Evolutionary conservation across 306 rosid genomes (phyloP), one percentile per base, ranked within the genome.

Genomic region (Canavalia ensiformis): DNA sequence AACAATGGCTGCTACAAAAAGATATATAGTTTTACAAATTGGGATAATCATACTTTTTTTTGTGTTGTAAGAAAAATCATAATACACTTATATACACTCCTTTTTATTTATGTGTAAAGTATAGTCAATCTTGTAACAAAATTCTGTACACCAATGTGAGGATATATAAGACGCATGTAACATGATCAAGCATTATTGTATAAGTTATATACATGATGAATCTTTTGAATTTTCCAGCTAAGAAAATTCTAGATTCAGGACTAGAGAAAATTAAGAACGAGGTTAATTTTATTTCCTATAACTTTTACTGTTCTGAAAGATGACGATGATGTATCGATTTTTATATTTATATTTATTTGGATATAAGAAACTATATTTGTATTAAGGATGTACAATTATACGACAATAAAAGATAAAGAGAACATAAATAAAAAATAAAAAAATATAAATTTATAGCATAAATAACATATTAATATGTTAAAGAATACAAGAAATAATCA

Each of bases 1-100:
- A 78, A 78, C 1, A 8, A 41, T 68, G 51, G 76, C 82, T 68
- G 75, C 76, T 5, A 45, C 57, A 33, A 12, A 11, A 49, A 63
- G 31, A 1, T 35, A 6, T 67, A 7, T 18, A 44, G 30, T 31
- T 31, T 31, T 60, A 31, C 10, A 31, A 31, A 60, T 31, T 60
- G 2, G 0, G 29, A 57, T 2, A 57, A 28, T 3, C 25, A 9
- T 11, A 12, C 25, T 13, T 51, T 18, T 18, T 18, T 18, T 18
- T 18, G 25, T 18, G 25, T 18, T 18, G 25, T 18, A 18, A 18
- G 25, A 18, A 18, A 18, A 18, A 18, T 18, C 25, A 51, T 1
- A 10, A 2, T 9, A 47, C 10, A 47, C 9, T 9, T 9, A 47
- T 9, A 47, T 47, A 9, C 52, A 47, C 52, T 47, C 52, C 52